phyloP scores from a whole-genome alignment of 495 filamentous ascomycete genomes.

The Rhizodiscina lignyota region DNA sequence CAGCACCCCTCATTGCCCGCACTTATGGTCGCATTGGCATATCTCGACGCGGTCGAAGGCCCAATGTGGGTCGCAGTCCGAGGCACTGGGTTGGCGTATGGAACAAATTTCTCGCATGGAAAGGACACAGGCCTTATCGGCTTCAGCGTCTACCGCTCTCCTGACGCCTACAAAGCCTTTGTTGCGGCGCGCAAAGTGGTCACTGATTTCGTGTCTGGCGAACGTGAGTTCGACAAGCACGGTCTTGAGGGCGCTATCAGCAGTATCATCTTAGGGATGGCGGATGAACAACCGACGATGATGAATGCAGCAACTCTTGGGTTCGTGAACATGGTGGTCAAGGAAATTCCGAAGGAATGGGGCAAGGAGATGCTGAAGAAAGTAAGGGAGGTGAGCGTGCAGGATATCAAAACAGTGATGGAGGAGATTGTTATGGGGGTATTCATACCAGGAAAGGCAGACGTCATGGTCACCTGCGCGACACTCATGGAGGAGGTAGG shows the following conservation, averaged over 20 bases:
- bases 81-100: slow-evolving; percentile 84
- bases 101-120: slow-evolving; percentile 55
- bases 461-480: slow-evolving; percentile 79
- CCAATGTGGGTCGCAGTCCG: slow-evolving; percentile 87
- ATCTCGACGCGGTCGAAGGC: slow-evolving; percentile 85
- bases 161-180: slow-evolving; percentile 79
- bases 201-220: slow-evolving; percentile 45
- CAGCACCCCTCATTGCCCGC: slow-evolving; percentile 66
- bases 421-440: slow-evolving; percentile 58
- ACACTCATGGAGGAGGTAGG: slow-evolving; percentile 66
- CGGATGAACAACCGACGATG: slow-evolving; percentile 76
- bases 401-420: slow-evolving; percentile 64
- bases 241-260: slow-evolving; percentile 83
- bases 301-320: slow-evolving; percentile 60
- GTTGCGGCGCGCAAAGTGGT: slow-evolving; percentile 57
- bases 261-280: slow-evolving; percentile 66
- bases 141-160: slow-evolving; percentile 75
- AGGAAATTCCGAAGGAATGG: slow-evolving; percentile 62
- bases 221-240: slow-evolving; percentile 51
- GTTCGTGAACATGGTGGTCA: slow-evolving; percentile 67
- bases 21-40: slow-evolving; percentile 69
- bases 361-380: slow-evolving; percentile 55
- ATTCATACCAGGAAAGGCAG: slow-evolving; percentile 59
- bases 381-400: slow-evolving; percentile 56
- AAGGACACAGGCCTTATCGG: slow-evolving; percentile 63